Conservation (phyloP, 208 protist species). For the Acanthamoeba healyi region DNA sequence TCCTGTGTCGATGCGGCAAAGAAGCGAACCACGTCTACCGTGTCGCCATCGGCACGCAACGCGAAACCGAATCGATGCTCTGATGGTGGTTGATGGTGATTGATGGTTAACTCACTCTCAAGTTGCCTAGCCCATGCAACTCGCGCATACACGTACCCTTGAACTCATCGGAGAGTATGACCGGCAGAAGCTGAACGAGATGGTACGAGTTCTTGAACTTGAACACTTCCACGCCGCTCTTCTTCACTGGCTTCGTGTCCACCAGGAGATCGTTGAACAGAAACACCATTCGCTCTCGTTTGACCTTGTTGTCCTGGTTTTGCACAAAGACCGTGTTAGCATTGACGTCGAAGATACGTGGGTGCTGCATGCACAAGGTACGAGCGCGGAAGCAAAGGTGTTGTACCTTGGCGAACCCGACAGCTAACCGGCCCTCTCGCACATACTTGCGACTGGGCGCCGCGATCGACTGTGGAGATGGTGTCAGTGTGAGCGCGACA, state of each 20-base stretch:
- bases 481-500: not conserved
- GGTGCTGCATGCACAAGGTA: not conserved
- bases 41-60: conserved; percentile 25
- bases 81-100: not conserved
- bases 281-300: conserved; percentile 46
- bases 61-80: conserved; percentile 14
- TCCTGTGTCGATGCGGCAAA: conserved; percentile 32
- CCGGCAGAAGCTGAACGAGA: conserved; percentile 22
- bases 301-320: conserved; percentile 44
- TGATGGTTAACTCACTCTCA: too few relatives aligned
- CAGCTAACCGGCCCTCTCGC: conserved; percentile 7
- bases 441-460: conserved; percentile 49
- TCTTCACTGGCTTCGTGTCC: conserved; percentile 63
- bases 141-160: not conserved
- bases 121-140: too few relatives aligned
- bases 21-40: conserved; percentile 12
- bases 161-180: not conserved
- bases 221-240: conserved; percentile 45
- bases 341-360: too few relatives aligned
- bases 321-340: too few relatives aligned
- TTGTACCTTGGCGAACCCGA: not conserved
- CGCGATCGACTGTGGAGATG: not conserved
- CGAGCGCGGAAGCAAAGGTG: not conserved
- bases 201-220: conserved; percentile 57
- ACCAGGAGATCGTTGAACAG: conserved; percentile 73